Percentiles rank a stretch among this genome's conserved stretches.
Evolutionary conservation across 2,329 filamentous ascomycete genomes (phyloP).

Genomic region (Fusarium dimerum): DNA sequence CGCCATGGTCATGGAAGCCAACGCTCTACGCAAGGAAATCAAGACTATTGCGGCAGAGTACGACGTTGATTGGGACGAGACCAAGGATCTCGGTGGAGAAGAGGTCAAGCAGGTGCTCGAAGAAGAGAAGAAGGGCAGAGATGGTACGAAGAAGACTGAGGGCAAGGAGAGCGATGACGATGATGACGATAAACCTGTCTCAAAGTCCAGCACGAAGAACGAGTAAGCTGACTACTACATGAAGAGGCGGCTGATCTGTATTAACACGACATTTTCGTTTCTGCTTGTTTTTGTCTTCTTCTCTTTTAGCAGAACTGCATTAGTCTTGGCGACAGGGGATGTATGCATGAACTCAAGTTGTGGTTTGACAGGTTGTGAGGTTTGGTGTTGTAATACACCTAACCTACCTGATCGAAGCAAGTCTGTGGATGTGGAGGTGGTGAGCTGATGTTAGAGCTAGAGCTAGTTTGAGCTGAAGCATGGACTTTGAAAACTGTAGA

Average conservation of each 20-base stretch:
- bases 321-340: not conserved
- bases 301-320: not conserved
- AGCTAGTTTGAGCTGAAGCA: not conserved
- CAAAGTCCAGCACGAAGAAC: constrained; percentile 25
- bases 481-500: too few species aligned
- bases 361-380: not conserved
- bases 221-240: constrained; percentile 9
- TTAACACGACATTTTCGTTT: too few species aligned
- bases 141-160: constrained; percentile 38
- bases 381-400: too few species aligned
- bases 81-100: constrained; percentile 69
- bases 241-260: not conserved
- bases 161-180: constrained; percentile 36
- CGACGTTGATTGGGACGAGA: constrained; percentile 87
- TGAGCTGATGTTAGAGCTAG: constrained; percentile 2
- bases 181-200: constrained; percentile 20
- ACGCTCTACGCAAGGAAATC: constrained; percentile 75
- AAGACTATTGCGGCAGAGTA: constrained; percentile 81
- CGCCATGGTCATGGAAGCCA: constrained; percentile 75
- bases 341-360: not conserved
- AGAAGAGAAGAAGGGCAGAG: constrained; percentile 47
- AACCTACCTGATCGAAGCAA: too few species aligned
- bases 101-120: constrained; percentile 60
- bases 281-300: too few species aligned
- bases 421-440: not conserved